phyloP scores from a whole-genome alignment of 306 rosid genomes.

The Cucurbita pepo region DNA sequence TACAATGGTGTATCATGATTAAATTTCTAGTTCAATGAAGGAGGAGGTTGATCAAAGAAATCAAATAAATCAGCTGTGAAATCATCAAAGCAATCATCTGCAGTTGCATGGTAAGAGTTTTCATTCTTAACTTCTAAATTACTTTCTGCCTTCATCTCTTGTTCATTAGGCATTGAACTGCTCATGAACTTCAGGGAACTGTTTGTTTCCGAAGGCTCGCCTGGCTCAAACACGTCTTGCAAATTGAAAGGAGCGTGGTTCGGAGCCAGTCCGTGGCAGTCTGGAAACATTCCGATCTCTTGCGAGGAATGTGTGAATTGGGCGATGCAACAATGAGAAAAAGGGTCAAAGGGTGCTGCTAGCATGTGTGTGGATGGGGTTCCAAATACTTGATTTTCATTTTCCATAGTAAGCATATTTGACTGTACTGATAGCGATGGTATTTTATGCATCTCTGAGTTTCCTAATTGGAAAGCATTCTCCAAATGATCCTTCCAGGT shows the following conservation, averaged over 20 bases:
- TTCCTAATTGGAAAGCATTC: slow-evolving; percentile 4
- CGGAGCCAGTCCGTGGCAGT: neutral
- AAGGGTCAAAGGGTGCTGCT: slow-evolving; percentile 25
- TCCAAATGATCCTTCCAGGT: neutral
- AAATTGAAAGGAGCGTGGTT: neutral
- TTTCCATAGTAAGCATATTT: slow-evolving; percentile 13
- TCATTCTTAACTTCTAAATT: neutral
- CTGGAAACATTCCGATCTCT: slow-evolving; percentile 10
- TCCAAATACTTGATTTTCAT: slow-evolving; percentile 7
- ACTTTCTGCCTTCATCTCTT: neutral
- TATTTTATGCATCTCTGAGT: slow-evolving; percentile 21
- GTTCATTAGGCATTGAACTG: neutral
- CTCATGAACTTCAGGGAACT: slow-evolving; percentile 13
- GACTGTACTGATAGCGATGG: slow-evolving; percentile 14
- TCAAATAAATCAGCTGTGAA: slow-evolving; percentile 34
- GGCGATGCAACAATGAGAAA: slow-evolving; percentile 15
- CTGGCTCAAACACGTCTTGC: neutral
- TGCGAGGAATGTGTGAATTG: slow-evolving; percentile 17
- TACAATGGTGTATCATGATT: neutral
- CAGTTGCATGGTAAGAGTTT: neutral
- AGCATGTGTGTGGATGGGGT: slow-evolving; percentile 16
- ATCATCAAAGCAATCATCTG: slow-evolving; percentile 24
- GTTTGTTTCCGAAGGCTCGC: slow-evolving; percentile 2
- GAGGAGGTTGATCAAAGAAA: slow-evolving; percentile 25
- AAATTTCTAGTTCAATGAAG: slow-evolving; percentile 14